Base-by-base conservation (phyloP, 1,284 basidiomycete species). In the Boletus semigastroideus region DNA sequence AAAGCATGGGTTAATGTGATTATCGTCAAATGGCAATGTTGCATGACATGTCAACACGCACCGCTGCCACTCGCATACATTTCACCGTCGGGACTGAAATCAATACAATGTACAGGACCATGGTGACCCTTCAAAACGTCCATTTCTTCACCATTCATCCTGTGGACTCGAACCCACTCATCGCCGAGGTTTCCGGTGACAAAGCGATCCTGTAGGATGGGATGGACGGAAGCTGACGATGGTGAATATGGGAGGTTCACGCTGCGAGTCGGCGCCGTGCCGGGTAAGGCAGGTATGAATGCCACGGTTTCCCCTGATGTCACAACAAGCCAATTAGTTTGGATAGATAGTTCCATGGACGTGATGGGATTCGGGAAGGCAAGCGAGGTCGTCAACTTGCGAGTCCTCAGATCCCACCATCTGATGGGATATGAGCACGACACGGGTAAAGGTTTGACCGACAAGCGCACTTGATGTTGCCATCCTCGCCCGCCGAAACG, bases 51-150 rank as follows among this genome's bases (percentile, higher is more conserved):
- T 45, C 41, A 51, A 52, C 34, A 82, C 86, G 74, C 68, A 86
- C 94, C 96, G 62, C 90, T 94, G 46, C 96, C 97, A 64, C 91
- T 94, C 20, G 96, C 96, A 67, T 93, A 98, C 75, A 98, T 83
- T 76, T 99, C 95, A n/a, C 96, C 97, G 69, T 99, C 96, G 0
- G 96, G 97, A 66, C 89, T 92, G 73, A 90, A 99, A 60, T 90
- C 87, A 38, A 97, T 90, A 54, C 90, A 92, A 63, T 97, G 93
- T 12, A 97, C 96, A 13, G 96, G 95, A 14, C 96, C 96, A 68
- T 99, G 96, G 68, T 99, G 97, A 7, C 96, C 96, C 72, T 98
- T 98, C 61, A 96, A 81, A 50, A 98, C 83, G 55, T 98, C 96
- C 56, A 83, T 75, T 74, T 98, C 94, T 66, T 87, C 82, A 2